Evolutionary conservation across 257 asterid genomes (phyloP).

Genomic region (Anisodus tanguticus): DNA sequence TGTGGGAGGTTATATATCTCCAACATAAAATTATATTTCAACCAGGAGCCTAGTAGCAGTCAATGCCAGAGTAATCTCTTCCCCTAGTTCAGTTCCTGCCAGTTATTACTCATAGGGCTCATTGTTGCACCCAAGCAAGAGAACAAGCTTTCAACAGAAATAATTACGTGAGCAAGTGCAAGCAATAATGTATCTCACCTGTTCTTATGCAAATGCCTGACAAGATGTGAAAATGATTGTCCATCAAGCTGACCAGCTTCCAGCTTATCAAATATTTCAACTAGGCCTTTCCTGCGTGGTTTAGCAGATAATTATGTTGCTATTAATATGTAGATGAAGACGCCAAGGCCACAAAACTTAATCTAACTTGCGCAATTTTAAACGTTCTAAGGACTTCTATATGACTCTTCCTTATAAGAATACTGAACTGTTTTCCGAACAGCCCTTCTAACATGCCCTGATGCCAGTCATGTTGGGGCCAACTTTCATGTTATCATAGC

Average conservation of each 20-base stretch:
- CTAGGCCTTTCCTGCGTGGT: constrained; percentile 78
- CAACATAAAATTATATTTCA: neutral
- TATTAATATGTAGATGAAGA: neutral
- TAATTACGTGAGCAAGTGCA: neutral
- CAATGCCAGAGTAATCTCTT: neutral
- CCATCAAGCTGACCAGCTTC: constrained; percentile 66
- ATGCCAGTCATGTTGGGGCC: neutral
- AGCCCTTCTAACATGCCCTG: neutral
- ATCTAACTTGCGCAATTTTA: neutral
- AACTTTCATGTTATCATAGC: neutral
- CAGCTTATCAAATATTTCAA: constrained; percentile 70
- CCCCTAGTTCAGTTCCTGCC: neutral
- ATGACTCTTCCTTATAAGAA: neutral
- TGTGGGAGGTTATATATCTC: neutral
- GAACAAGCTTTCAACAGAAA: neutral
- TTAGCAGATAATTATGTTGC: neutral
- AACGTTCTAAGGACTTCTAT: neutral
- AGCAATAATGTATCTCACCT: constrained; percentile 46
- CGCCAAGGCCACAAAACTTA: neutral
- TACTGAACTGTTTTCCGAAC: neutral
- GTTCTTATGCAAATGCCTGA: constrained; percentile 69
- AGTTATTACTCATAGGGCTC: constrained; percentile 12
- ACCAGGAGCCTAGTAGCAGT: neutral
- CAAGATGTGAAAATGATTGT: constrained; percentile 57
- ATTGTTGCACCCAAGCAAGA: neutral